Evolutionary conservation across 768 basidiomycete genomes (phyloP).

Genomic region (Crepidotus variabilis): DNA sequence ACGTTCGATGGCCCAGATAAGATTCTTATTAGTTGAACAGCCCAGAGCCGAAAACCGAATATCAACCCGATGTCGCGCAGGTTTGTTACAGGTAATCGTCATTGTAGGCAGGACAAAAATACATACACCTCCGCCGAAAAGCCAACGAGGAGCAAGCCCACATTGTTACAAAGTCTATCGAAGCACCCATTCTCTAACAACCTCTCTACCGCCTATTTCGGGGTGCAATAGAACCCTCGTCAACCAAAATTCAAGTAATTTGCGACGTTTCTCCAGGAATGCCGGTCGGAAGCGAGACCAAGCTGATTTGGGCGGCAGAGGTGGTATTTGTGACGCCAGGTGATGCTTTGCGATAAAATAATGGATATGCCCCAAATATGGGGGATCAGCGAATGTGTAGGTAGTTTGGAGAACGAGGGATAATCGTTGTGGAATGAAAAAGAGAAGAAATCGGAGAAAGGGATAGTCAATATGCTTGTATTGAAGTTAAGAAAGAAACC

Average conservation of each 20-base stretch:
- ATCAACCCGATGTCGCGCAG: no score
- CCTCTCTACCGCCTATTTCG: constrained; percentile 60
- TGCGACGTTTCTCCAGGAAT: constrained; percentile 62
- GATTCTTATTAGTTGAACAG: no score
- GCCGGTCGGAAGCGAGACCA: constrained; percentile 62
- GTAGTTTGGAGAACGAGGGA: neutral
- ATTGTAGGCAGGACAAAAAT: no score
- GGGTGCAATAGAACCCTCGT: constrained; percentile 62
- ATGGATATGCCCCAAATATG: neutral
- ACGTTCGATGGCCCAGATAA: no score
- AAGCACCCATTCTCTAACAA: constrained; percentile 61
- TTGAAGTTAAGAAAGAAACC: neutral
- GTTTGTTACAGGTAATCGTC: no score
- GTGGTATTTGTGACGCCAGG: constrained; percentile 46
- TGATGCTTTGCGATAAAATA: constrained; percentile 27
- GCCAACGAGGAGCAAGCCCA: no score
- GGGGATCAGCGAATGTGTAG: neutral
- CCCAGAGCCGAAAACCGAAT: no score
- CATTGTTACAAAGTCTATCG: constrained; percentile 7
- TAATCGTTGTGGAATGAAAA: no score
- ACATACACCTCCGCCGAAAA: no score
- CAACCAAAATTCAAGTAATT: constrained; percentile 64
- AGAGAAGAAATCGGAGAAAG: neutral
- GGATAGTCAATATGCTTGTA: neutral
- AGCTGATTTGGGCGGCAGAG: constrained; percentile 66